Conservation (phyloP, 306 rosid genomes). For the Trichosanthes truncata region DNA sequence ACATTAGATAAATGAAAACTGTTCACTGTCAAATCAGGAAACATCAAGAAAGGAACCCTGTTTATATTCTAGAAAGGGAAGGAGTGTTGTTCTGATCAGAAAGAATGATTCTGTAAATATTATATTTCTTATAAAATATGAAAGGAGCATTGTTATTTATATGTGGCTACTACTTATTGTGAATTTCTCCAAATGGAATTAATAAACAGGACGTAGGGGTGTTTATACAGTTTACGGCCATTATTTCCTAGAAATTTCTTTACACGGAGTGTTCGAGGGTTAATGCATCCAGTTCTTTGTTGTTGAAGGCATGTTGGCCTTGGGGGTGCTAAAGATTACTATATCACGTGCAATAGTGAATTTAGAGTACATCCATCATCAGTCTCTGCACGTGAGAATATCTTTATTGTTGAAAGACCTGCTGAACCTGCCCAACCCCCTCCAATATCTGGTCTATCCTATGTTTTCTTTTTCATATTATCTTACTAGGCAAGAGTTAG, state of each 20-base stretch:
- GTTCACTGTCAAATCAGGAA: background rate
- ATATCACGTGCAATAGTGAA: background rate
- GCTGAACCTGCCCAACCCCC: background rate
- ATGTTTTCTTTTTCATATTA: background rate
- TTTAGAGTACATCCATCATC: background rate
- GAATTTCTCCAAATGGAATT: background rate
- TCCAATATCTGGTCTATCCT: background rate
- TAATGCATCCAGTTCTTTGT: conserved; percentile 1
- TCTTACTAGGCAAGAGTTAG: background rate
- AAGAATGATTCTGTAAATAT: background rate
- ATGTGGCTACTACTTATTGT: background rate
- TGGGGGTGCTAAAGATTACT: background rate
- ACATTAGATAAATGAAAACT: background rate
- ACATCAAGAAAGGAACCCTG: background rate
- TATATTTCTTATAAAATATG: background rate
- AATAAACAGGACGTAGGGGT: background rate
- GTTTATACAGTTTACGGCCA: background rate
- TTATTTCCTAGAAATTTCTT: background rate
- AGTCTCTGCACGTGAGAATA: background rate
- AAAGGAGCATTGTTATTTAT: background rate
- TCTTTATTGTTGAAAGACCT: background rate
- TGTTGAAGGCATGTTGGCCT: background rate
- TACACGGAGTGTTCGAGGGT: background rate
- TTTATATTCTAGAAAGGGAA: background rate
- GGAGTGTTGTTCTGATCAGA: background rate